Evolutionary conservation across 306 rosid genomes (phyloP).

Genomic region (Gastrolobium villosum): DNA sequence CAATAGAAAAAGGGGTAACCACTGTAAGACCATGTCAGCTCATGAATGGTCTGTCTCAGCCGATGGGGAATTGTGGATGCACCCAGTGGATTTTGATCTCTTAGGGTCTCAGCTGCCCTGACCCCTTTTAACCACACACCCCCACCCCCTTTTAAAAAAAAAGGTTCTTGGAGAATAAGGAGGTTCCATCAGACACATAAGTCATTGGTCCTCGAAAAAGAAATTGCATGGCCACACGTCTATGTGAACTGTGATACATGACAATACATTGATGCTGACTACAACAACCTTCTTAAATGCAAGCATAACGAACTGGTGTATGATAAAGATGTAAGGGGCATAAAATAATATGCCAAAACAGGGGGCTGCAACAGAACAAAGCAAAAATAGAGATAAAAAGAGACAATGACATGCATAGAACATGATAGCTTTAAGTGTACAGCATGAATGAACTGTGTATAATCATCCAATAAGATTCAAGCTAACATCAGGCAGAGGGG

Average conservation of each 20-base stretch:
- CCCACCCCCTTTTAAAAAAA: background rate
- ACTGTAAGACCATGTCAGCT: constrained; percentile 34
- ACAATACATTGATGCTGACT: constrained; percentile 7
- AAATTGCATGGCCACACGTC: constrained; percentile 5
- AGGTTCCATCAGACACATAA: constrained; percentile 11
- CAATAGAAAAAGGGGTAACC: constrained; percentile 35
- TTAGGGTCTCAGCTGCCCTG: background rate
- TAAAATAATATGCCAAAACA: constrained; percentile 27
- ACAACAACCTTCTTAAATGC: constrained; percentile 22
- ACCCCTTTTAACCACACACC: background rate
- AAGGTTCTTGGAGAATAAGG: background rate
- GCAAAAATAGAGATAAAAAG: constrained; percentile 1
- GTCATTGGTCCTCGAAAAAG: background rate
- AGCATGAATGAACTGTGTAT: constrained; percentile 22
- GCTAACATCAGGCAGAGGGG: constrained; percentile 29
- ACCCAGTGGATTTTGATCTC: constrained; percentile 27
- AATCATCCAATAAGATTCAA: constrained; percentile 41
- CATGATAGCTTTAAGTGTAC: constrained; percentile 8
- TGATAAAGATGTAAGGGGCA: constrained; percentile 33
- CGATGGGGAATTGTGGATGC: constrained; percentile 31
- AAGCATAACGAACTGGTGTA: constrained; percentile 13
- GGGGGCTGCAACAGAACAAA: constrained; percentile 24
- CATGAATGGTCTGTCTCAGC: constrained; percentile 20
- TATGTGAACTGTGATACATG: constrained; percentile 4
- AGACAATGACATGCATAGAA: constrained; percentile 19